Conservation (phyloP, 257 asterid genomes). For the Nicotiana knightiana region DNA sequence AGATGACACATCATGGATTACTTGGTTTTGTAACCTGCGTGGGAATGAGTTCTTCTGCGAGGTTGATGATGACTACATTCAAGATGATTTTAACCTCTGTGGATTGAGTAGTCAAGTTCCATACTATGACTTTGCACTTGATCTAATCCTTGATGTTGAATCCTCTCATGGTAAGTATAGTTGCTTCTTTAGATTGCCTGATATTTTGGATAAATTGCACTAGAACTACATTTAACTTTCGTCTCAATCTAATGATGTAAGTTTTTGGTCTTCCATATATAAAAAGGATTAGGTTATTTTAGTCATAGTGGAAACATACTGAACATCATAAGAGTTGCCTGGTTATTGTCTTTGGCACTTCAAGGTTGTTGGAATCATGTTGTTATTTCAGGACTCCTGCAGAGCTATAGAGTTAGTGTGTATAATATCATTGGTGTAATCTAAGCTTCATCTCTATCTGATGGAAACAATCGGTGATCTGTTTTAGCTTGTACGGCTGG, state of each 20-base stretch:
- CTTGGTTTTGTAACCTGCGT: slow-evolving; percentile 97
- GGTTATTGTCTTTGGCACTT: not conserved
- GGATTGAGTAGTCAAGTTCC: slow-evolving; percentile 98
- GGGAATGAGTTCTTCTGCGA: slow-evolving; percentile 97
- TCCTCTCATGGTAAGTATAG: slow-evolving; percentile 77
- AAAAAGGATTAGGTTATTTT: not conserved
- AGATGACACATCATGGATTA: slow-evolving; percentile 96
- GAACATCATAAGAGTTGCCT: not conserved
- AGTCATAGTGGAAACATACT: not conserved
- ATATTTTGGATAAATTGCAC: not conserved
- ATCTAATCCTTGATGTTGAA: slow-evolving; percentile 88
- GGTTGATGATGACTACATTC: slow-evolving; percentile 95
- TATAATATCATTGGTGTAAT: not conserved
- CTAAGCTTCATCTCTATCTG: not conserved
- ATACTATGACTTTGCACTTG: slow-evolving; percentile 94
- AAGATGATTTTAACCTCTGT: slow-evolving; percentile 91
- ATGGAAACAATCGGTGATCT: not conserved
- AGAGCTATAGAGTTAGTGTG: not conserved
- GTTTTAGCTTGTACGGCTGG: not conserved
- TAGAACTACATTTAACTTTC: not conserved
- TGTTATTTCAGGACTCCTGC: not conserved
- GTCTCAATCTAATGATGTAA: not conserved
- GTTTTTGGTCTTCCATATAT: not conserved
- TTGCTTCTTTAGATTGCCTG: not conserved
- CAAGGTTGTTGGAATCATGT: not conserved